phyloP scores from a whole-genome alignment of 2,329 filamentous ascomycete species.

The Lecanicillium sp. region DNA sequence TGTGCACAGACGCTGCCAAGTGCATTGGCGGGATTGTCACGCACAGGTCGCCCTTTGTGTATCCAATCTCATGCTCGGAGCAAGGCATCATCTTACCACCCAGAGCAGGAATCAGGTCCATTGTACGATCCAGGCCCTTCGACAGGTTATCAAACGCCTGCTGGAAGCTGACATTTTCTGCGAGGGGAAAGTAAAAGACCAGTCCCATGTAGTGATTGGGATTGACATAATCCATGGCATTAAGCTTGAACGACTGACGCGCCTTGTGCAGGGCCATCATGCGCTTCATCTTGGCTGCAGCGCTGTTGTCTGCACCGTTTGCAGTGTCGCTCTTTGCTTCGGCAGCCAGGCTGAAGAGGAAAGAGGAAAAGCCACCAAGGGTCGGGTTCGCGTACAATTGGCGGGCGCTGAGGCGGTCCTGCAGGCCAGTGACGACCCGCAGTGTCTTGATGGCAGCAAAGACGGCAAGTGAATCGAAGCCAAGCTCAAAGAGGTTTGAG shows the following conservation, averaged over 20 bases:
- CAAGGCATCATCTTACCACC: constrained; percentile 29
- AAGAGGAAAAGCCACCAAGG: constrained; percentile 21
- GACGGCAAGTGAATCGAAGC: constrained; percentile 28
- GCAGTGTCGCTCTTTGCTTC: constrained; percentile 15
- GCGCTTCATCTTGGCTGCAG: constrained; percentile 10
- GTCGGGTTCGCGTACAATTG: constrained; percentile 31
- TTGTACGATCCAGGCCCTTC: constrained; percentile 27
- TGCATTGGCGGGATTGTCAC: constrained; percentile 19
- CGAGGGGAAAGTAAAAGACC: constrained; percentile 30
- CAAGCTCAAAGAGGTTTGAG: constrained; percentile 23
- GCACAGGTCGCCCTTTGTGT: constrained; percentile 19
- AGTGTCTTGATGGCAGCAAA: constrained; percentile 27
- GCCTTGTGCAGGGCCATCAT: constrained; percentile 20
- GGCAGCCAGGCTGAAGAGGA: constrained; percentile 18
- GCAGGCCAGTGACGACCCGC: constrained; percentile 23
- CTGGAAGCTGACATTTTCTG: constrained; percentile 20
- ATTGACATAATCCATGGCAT: constrained; percentile 29
- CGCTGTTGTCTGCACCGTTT: constrained; percentile 24
- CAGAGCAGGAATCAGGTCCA: constrained; percentile 31
- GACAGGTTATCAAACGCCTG: constrained; percentile 27
- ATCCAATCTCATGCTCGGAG: constrained; percentile 23
- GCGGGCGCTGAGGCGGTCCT: constrained; percentile 26
- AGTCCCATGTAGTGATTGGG: constrained; percentile 27
- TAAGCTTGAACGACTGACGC: constrained; percentile 25
- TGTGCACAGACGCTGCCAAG: constrained; percentile 10